Base-by-base conservation (phyloP, 306 rosid species). In the Senna siamea region DNA sequence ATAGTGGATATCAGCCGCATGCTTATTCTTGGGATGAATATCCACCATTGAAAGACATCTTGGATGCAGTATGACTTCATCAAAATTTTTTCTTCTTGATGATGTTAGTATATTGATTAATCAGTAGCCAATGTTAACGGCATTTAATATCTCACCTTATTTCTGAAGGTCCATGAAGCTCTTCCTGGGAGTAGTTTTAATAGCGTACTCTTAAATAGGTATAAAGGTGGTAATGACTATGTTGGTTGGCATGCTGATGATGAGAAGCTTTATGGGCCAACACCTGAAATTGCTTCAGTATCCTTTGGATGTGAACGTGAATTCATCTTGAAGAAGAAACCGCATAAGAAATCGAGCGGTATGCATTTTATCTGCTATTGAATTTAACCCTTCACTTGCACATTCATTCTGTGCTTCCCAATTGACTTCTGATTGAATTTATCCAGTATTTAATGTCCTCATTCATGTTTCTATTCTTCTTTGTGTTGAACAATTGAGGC, bases 191-290 rank as follows among this genome's bases (percentile, higher is more conserved):
- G 93, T 81, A 84, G 78, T 79, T 93, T 93, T 76, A 91, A 93
- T 79, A 93, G 98, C 93, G 82, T 91, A 71, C 87, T 93, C 61
- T 70, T 93, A 58, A 89, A 93, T 80, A 93, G 96, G 84, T 94
- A 91, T 76, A 87, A 87, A 65, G 87, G 90, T 70, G 97, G 98
- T 63, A 82, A 84, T 74, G 97, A 94, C 81, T 79, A 81, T 80
- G 96, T 88, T 69, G 96, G 88, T 78, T 94, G 98, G 98, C 98
- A 94, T 82, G 81, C 98, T 75, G 98, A 94, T 70, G 96, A 88
- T 79, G 98, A 94, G 81, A 91, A 91, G 76, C 83, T 94, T 43
- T 94, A 94, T 77, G 97, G 95, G 23, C 81, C 85, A 34, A 85
- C 82, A 13, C 98, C 97, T 19, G 92, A 94, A 75, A 94, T 91